These are phyloP conservation scores for Periconia sp. DNA, from an alignment of 2,329 filamentous ascomycete genomes.

Conservation along the genomic window DNA sequence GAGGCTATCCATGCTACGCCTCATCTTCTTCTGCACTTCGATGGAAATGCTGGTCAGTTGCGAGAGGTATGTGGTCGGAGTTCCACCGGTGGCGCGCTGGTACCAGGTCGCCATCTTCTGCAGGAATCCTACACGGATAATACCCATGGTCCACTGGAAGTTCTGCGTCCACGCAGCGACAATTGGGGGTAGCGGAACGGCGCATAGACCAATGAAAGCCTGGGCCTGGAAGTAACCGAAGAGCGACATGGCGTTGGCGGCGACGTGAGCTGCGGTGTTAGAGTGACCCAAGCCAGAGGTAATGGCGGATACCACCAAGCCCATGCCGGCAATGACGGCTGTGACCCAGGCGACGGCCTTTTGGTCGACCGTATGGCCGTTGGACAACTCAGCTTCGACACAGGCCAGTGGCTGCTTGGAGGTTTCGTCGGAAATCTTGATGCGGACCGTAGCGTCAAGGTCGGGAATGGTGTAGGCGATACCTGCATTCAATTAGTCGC, in stretches of 20 bases:
- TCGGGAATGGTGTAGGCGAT: conserved; percentile 92
- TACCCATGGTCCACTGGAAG: conserved; percentile 98
- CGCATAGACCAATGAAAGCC: conserved; percentile 85
- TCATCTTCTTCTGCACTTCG: conserved; percentile 80
- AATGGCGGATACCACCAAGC: conserved; percentile 82
- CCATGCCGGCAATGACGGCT: conserved; percentile 84
- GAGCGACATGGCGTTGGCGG: conserved; percentile 90
- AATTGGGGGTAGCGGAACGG: conserved; percentile 82
- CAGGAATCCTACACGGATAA: conserved; percentile 86
- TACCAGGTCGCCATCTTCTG: conserved; percentile 94
- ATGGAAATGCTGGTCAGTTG: conserved; percentile 77
- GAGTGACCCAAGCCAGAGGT: conserved; percentile 90
- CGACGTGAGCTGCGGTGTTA: conserved; percentile 93
- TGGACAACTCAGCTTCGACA: conserved; percentile 85
- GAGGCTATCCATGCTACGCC: conserved; percentile 29
- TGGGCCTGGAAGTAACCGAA: conserved; percentile 95
- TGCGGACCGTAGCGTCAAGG: conserved; percentile 82
- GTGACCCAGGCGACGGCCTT: conserved; percentile 88
- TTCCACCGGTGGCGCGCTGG: conserved; percentile 89
- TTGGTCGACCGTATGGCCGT: conserved; percentile 90
- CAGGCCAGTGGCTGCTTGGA: conserved; percentile 75
- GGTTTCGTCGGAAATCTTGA: conserved; percentile 77
- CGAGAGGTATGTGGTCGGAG: conserved; percentile 78
- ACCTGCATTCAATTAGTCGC: conserved; percentile 50
- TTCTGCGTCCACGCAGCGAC: conserved; percentile 95